Base-by-base conservation (phyloP, 345 rosid genomes). In the Citropsis articulata region DNA sequence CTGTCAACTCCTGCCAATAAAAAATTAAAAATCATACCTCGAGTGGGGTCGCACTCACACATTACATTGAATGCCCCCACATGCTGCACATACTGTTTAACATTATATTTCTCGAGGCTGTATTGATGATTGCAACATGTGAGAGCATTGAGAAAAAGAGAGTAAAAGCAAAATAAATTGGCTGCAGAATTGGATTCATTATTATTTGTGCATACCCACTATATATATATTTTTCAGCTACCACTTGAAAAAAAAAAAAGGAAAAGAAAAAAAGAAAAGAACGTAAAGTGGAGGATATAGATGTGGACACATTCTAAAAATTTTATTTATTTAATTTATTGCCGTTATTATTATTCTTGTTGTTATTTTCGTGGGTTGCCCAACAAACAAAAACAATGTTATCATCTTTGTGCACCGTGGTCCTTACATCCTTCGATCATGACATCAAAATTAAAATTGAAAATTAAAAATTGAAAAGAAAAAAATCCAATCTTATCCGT, bases 361-460 rank as follows among this genome's bases (percentile, higher is more conserved):
- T 55, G 69, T 78, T 27, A 65, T 64, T 72, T 14, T 64, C 56
- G 77, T 48, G 62, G 40, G 63, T 22, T 78, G 36, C 40, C 59
- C 77, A 78, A 36, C 77, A 72, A 78, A 7, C 19, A 78, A 72
- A 72, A 78, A 78, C 60, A 78, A 78, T 78, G 59, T 78, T 72
- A 78, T 78, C 81, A 36, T 78, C 77, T 78, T 25, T 35, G 81
- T 65, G 66, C 66, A 38, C 55, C 25, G 81, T 65, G 77, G 81
- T 55, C 81, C 81, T 72, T 25, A 12, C 50, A 60, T 9, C 35
- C 70, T 8, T n/a, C 75, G 62, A 45, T 61, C 59, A 55, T 55
- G 33, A 14, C 57, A 65, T 10, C 45, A 33, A 4, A 59, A 59
- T 25, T 33, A 45, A 45, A 45, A 3, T 45, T 13, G 1, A 45